Conservation (phyloP, 2,329 filamentous ascomycete species). For the Exutisphaerella laricina region DNA sequence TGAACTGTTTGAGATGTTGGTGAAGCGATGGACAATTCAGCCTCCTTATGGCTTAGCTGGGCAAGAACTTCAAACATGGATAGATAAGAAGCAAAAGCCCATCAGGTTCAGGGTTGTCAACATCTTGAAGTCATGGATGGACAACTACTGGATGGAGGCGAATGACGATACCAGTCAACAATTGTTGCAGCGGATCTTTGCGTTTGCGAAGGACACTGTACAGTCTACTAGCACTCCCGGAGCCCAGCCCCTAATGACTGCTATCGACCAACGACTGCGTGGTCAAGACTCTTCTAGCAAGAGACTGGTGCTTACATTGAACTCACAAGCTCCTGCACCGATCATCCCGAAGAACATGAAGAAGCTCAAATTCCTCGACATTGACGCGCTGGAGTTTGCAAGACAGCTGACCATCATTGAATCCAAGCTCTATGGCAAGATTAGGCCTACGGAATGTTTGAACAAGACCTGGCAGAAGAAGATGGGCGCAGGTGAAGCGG, state of each 20-base stretch:
- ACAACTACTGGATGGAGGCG: constrained; percentile 98
- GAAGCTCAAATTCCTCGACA: constrained; percentile 97
- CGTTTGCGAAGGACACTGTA: constrained; percentile 85
- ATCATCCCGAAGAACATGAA: constrained; percentile 99
- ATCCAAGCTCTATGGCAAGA: constrained; percentile 88
- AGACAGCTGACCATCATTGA: constrained; percentile 96
- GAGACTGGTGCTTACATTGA: constrained; percentile 79
- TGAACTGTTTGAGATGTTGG: constrained; percentile 87
- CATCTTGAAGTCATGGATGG: constrained; percentile 97
- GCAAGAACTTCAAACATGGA: constrained; percentile 78
- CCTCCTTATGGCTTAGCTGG: constrained; percentile 74
- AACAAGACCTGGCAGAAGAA: constrained; percentile 99
- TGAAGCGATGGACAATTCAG: constrained; percentile 87
- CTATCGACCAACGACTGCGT: constrained; percentile 80
- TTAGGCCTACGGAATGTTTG: constrained; percentile 90
- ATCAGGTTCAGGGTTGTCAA: constrained; percentile 96
- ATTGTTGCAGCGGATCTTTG: constrained; percentile 80
- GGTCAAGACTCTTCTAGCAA: constrained; percentile 85
- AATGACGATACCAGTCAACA: constrained; percentile 76
- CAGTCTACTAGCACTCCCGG: constrained; percentile 91
- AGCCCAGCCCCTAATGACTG: constrained; percentile 73
- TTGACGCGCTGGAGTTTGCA: constrained; percentile 94
- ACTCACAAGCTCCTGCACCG: constrained; percentile 69
- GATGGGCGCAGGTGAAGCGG: constrained; percentile 69
- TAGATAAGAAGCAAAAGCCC: constrained; percentile 89